A percentile compares a stretch with the other conserved stretches of the same genome.
phyloP scores from a whole-genome alignment of 768 basidiomycete genomes.

The Auricularia heimuer region DNA sequence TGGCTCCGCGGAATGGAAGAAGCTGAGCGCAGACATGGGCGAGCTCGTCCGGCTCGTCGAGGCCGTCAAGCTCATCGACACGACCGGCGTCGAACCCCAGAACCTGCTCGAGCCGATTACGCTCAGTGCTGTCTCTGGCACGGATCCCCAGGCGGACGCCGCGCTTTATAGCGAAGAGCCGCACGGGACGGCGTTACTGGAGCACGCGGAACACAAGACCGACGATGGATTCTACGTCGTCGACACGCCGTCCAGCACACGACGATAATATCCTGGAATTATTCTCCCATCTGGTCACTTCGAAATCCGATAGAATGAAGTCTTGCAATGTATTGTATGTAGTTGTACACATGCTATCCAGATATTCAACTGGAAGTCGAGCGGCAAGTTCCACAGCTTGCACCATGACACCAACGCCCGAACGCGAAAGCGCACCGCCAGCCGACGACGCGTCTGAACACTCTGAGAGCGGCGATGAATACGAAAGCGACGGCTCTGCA shows the following conservation, averaged over 20 bases:
- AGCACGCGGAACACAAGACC: slow-evolving; percentile 38
- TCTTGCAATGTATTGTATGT: no score
- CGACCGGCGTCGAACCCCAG: slow-evolving; percentile 8
- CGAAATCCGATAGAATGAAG: no score
- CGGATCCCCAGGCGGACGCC: slow-evolving; percentile 4
- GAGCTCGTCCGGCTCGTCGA: slow-evolving; percentile 70
- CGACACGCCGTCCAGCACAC: slow-evolving; percentile 20
- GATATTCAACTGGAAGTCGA: no score
- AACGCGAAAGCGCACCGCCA: no score
- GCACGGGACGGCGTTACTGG: slow-evolving; percentile 38
- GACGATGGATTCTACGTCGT: slow-evolving; percentile 51
- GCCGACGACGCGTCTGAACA: no score
- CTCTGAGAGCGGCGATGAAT: background rate
- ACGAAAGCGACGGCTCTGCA: background rate
- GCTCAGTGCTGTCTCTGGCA: slow-evolving; percentile 13
- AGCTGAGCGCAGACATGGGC: slow-evolving; percentile 51
- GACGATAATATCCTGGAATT: background rate
- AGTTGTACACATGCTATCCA: no score
- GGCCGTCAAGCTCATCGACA: slow-evolving; percentile 59
- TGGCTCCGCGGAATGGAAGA: slow-evolving; percentile 41
- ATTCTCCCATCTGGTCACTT: no score
- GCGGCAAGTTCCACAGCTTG: no score
- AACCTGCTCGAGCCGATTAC: slow-evolving; percentile 21
- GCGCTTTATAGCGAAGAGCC: slow-evolving; percentile 16
- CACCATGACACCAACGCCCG: no score